Evolutionary conservation across 140 eudicot species (phyloP).

Genomic region (Anethum foeniculum): DNA sequence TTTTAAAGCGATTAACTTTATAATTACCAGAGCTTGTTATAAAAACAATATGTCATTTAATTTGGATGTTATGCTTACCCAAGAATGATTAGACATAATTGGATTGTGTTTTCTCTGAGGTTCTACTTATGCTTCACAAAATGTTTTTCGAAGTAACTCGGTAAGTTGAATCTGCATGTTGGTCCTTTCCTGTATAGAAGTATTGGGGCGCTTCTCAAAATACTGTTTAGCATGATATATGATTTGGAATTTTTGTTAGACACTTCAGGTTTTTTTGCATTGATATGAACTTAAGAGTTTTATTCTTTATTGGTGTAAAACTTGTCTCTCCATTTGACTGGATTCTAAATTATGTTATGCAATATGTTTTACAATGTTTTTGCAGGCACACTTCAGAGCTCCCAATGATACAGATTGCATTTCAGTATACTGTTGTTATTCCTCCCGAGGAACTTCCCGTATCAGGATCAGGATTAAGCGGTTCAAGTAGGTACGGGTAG

Average conservation of each 20-base stretch:
- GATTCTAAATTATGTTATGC: neutral
- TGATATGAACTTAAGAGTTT: neutral
- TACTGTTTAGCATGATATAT: neutral
- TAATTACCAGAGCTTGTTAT: neutral
- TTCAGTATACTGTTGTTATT: conserved; percentile 78
- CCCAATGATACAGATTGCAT: conserved; percentile 80
- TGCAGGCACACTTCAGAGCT: conserved; percentile 80
- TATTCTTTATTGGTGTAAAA: too few species aligned
- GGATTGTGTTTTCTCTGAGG: neutral
- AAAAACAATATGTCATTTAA: neutral
- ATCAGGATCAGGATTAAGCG: conserved; percentile 35
- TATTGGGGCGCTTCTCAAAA: neutral
- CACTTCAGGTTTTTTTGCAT: neutral
- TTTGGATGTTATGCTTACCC: neutral
- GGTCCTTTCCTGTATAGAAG: neutral
- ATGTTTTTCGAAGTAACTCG: neutral
- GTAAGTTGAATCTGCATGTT: neutral
- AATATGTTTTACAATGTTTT: neutral
- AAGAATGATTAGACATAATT: neutral
- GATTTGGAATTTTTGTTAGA: neutral
- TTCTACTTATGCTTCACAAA: neutral
- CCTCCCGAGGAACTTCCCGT: conserved; percentile 52
- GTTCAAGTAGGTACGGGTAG: conserved; percentile 48
- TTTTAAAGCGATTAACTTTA: neutral
- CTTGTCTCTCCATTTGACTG: neutral